Base-by-base conservation (phyloP, 2,329 filamentous ascomycete genomes). In the Cadophora luteo-olivacea region DNA sequence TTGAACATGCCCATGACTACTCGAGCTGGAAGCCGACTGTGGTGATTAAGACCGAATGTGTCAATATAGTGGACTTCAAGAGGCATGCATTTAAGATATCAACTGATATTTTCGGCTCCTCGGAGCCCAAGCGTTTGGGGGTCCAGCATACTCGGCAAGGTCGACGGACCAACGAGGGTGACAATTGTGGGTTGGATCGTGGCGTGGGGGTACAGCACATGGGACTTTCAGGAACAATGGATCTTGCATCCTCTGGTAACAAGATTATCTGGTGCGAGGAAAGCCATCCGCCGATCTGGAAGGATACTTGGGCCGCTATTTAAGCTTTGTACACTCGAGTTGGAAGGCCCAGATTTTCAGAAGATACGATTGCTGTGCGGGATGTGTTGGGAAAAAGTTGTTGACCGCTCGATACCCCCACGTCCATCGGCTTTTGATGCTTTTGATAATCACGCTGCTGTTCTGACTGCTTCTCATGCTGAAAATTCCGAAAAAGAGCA, bases 201-300 rank as follows among this genome's bases (percentile, higher is more conserved):
- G 16, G 54, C 55, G 64, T 66, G 64, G 64, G 64, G 64, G 49
- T 66, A 51, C 52, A 55, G 24, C 7, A 38, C 48, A 64, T 29
- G 33, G 55, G 55, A 61, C 54, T 64, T 64, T 64, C 66, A 68
- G 66, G 66, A 54, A 68, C 62, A 36, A 38, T 33, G 33, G 68
- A 69, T 69, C 68, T 69, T 69, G 64, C 64, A 69, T 68, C 22
- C 52, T 62, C 48, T 16, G 55, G 52, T 55, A 69, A 69, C 60
- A 66, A 69, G 68, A 66, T 69, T 61, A 9, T 49, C 45, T 64
- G 45, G 24, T 25, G 45, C 25, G 41, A 55, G 64, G 55, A 69
- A 51, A 64, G 45, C 38, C 33, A 41, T n/a, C 16, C 54, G 64
- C 33, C 51, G 64, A 69, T 67, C 64, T 60, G 32, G 60, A 36